Evolutionary conservation across 441 rosid species (phyloP), one percentile per base, ranked within the genome.

Genomic region (Brassica hybrid): DNA sequence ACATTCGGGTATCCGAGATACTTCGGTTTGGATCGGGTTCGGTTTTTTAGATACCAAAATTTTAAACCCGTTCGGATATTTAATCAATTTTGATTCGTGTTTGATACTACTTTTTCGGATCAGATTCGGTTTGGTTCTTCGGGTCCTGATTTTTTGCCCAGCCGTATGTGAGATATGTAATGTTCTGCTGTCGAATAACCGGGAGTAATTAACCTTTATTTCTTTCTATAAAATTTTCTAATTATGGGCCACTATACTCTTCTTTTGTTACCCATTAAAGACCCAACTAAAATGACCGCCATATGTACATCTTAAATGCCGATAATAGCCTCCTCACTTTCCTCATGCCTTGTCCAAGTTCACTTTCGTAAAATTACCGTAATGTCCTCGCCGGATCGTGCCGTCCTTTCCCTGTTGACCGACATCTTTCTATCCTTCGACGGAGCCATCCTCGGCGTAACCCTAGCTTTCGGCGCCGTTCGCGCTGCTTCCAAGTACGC

Each of bases 391-490:
- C 85, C 85, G 78, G 94, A 90, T 72, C 93, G 85, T 65, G 91
- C 91, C 56, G 19, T 90, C 50, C 73, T 88, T 10, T 76, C 86
- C 21, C 68, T 91, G 13, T 72, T 90, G 67, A 67, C 87, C 56
- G 91, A 86, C 25, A 71, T 94, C 58, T 94, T 91, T 38, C 71
- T 91, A 41, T 94, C 98, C 56, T 88, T 85, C 74, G 98, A 94
- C 84, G 97, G 98, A 61, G 97, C 96, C 17, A 76, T 91, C 38
- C 81, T 94, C 43, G 98, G 98, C 4, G 80, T 83, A 1, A 85
- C 89, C 73, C 83, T 94, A 1, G 94, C 97, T 3, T 86, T 79
- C 74, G 78, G 83, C 27, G 91, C 97, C 67, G 81, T 88, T 11
- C 91, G 92, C 12, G 78, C 93, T 18, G 71, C 84, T 65, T 19